Base-by-base conservation (phyloP, 2,329 filamentous ascomycete species). In the Beauveria sp. region DNA sequence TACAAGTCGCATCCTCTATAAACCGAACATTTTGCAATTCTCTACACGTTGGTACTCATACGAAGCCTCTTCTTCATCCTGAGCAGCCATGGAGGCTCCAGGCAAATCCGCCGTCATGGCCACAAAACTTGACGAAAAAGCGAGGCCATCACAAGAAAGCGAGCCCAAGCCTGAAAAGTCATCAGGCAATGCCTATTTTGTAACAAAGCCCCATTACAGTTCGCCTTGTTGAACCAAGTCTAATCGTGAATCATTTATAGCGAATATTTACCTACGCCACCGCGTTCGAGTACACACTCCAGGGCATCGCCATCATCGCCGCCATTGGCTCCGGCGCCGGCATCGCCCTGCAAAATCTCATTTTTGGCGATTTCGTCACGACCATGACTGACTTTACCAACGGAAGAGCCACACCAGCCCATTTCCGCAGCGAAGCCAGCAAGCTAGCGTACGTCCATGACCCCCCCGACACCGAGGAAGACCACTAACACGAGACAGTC, bases 361-460 rank as follows among this genome's bases (percentile, higher is more conserved):
- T 76, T n/a, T 73, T 76, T 59, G 74, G 74, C 59, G 55, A 62
- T 16, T 76, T 76, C 58, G 66, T 76, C 60, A 75, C 72, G 9
- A 64, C 68, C 40, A 70, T 76, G 52, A 71, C 69, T 41, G 64
- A 73, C 57, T 76, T 72, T 44, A 65, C 68, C 40, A 67, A 67
- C 14, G 68, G 68, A 5, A 55, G 59, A 12, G 66, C 68, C 1
- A 61, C 66, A 3, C 67, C 68, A 1, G 63, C 55, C 22, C 63
- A 68, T 12, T 73, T 76, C 28, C 70, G 70, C 3, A 62, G 61
- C 18, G 71, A 73, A 14, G 67, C 67, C 34, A 67, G 66, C n/a
- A 67, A 67, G 22, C 64, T 73, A 34, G 71, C 72, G 73, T 74
- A 58, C 22, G 56, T 62, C 10, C 34, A 14, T 14, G 6, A 2